Conservation (phyloP, 1,139 yeast genomes). For the Zygosaccharomyces pseudobailii region DNA sequence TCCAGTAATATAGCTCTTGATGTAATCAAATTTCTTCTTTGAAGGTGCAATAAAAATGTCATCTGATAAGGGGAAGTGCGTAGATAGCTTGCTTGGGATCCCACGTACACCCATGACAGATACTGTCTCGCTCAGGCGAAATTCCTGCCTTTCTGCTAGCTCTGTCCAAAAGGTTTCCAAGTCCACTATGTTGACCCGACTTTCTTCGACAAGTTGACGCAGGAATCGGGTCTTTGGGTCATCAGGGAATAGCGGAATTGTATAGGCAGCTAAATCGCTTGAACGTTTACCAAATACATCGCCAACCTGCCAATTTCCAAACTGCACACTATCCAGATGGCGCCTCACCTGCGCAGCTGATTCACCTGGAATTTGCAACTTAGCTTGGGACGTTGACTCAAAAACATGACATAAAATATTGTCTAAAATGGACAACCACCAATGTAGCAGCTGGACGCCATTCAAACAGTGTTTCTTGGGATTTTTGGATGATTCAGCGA, state of each 20-base stretch:
- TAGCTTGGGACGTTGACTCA: constrained; percentile 33
- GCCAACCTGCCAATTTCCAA: constrained; percentile 47
- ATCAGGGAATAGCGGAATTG: constrained; percentile 83
- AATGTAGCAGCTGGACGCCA: constrained; percentile 63
- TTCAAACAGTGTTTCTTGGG: constrained; percentile 59
- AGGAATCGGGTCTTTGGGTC: constrained; percentile 93
- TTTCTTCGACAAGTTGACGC: constrained; percentile 75
- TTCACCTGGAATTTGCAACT: constrained; percentile 71
- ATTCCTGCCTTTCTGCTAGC: constrained; percentile 83
- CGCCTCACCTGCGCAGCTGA: constrained; percentile 42
- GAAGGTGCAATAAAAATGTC: constrained; percentile 21
- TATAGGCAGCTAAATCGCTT: constrained; percentile 49
- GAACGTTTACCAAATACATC: constrained; percentile 39
- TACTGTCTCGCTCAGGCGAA: constrained; percentile 75
- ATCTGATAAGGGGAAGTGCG: constrained; percentile 7
- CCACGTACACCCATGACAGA: constrained; percentile 79
- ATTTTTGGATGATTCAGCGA: constrained; percentile 67
- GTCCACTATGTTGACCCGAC: constrained; percentile 47
- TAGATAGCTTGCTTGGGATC: constrained; percentile 4
- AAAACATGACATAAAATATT: constrained; percentile 25
- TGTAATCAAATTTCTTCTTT: constrained; percentile 31
- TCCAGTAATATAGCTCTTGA: constrained; percentile 39
- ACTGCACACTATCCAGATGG: constrained; percentile 28
- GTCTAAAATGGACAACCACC: constrained; percentile 79
- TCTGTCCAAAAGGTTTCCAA: constrained; percentile 72